Conservation (phyloP, 352 stramenopile species). For the Globisporangium uncinulatum region DNA sequence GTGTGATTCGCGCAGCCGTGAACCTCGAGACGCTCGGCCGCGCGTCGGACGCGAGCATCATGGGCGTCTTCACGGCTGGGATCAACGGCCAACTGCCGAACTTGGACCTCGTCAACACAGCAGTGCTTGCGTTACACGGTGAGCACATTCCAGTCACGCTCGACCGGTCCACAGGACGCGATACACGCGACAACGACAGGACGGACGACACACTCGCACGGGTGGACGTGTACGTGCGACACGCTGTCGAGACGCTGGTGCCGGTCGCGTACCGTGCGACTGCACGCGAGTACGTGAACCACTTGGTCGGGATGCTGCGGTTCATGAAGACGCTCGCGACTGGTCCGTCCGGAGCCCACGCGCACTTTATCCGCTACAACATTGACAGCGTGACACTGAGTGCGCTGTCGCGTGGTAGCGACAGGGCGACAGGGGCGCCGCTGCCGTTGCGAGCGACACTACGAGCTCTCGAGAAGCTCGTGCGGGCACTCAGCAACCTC, state of each 20-base stretch:
- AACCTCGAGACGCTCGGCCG: constrained; percentile 55
- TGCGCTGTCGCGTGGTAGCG: constrained; percentile 13
- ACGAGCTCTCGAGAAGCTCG: constrained; percentile 52
- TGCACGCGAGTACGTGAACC: constrained; percentile 36
- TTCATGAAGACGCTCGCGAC: constrained; percentile 74
- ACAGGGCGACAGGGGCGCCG: constrained; percentile 10
- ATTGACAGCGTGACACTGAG: constrained; percentile 78
- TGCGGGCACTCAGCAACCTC: constrained; percentile 81
- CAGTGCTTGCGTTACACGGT: constrained; percentile 37
- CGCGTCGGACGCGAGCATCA: constrained; percentile 18
- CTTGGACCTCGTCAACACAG: constrained; percentile 81
- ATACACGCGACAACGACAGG: constrained; percentile 1
- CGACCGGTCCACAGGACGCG: constrained; percentile 30
- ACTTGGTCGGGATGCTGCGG: constrained; percentile 63
- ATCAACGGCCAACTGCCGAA: constrained; percentile 86
- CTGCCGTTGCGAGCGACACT: constrained; percentile 34
- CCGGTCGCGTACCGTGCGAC: constrained; percentile 17
- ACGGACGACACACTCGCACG: constrained; percentile 10
- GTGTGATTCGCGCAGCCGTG: constrained; percentile 70
- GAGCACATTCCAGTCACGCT: constrained; percentile 47
- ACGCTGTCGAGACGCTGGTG: not conserved
- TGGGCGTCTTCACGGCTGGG: constrained; percentile 61
- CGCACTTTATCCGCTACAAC: constrained; percentile 83
- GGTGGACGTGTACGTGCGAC: constrained; percentile 4
- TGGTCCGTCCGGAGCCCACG: constrained; percentile 59